phyloP scores from a whole-genome alignment of 2,329 filamentous ascomycete genomes.

The Neonectria sp. region DNA sequence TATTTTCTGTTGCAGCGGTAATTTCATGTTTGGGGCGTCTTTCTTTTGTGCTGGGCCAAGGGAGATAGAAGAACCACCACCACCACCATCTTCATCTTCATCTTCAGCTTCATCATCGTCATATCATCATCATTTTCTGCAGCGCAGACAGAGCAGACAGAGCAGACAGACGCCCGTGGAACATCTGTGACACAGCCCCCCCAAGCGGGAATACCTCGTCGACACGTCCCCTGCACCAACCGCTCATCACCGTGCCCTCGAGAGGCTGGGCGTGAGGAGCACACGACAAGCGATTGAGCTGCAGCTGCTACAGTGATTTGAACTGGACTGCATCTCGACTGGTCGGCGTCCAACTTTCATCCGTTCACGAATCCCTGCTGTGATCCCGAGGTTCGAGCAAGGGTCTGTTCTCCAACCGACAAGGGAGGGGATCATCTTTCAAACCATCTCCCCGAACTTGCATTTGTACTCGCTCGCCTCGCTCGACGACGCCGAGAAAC shows the following conservation, averaged over 20 bases:
- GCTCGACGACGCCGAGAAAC: background rate
- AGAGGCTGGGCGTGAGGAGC: background rate
- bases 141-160: background rate
- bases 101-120: background rate
- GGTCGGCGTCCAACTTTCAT: background rate
- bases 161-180: background rate
- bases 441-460: background rate
- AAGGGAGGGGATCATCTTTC: background rate
- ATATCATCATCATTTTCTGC: background rate
- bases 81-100: background rate
- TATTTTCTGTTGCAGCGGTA: background rate
- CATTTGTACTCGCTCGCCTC: background rate
- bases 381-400: background rate
- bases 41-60: slow-evolving; percentile 7
- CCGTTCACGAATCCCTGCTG: background rate
- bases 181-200: background rate
- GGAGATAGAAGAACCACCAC: background rate
- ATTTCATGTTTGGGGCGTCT: slow-evolving; percentile 1
- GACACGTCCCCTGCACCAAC: background rate
- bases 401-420: background rate
- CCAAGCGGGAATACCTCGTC: background rate
- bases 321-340: background rate
- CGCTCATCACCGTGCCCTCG: background rate
- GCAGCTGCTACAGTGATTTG: background rate
- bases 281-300: background rate